Evolutionary conservation across 2,329 filamentous ascomycete genomes (phyloP), one percentile per base, ranked within the genome.

Genomic region (Plectosphaerella sp.): DNA sequence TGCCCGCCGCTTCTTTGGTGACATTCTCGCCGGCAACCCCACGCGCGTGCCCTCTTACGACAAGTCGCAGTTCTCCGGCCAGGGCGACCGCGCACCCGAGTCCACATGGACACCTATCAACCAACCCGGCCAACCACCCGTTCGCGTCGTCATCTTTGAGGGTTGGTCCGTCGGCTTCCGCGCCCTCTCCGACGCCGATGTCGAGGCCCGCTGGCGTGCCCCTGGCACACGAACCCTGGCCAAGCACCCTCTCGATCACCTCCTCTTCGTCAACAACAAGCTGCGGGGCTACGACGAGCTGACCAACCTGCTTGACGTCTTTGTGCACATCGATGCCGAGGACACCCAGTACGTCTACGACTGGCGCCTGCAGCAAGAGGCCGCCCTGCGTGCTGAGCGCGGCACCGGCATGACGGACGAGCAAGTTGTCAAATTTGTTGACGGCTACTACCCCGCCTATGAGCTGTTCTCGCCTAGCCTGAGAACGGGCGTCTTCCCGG

Each of bases 91-190:
- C 48, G 74, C 81, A 1, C 81, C 86, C 0, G 70, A 79, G 52
- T 71, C 69, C 11, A 64, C 77, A 46, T 95, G 91, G 89, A 71
- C 76, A 24, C 63, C 64, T 14, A 76, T 87, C 54, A 83, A 83
- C 58, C 70, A 66, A 45, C 70, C 68, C 0, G 77, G 77, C 9
- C 74, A 80, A 50, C 67, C 64, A 3, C 73, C 68, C n/a, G 69
- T 80, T 22, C 69, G 80, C 22, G 82, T 93, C 7, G 78, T 96
- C 20, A 82, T 96, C 49, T 85, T 96, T 57, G 91, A 97, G 68
- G 91, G 92, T 16, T 96, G 91, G 92, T 94, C 88, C 67, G 84
- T 96, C 12, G 92, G 91, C 3, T 96, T 96, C 71, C 83, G 85
- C 6, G 69, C 87, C 1, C 68, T 92, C 12, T 61, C 72, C 28